phyloP scores from a whole-genome alignment of 129 eudicot genomes.

The Pulicaria dysenterica region DNA sequence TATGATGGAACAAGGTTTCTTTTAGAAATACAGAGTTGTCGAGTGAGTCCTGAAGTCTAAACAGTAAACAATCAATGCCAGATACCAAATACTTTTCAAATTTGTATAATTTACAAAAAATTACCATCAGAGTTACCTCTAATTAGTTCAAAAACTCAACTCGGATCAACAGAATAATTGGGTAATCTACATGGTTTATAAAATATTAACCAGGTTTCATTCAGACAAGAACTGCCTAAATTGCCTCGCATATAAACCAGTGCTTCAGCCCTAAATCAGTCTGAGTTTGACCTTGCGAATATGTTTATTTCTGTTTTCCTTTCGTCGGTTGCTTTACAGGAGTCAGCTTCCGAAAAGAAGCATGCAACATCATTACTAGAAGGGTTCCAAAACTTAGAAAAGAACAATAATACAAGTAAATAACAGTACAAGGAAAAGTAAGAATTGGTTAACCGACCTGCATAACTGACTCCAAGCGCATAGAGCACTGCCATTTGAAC shows the following conservation, averaged over 20 bases:
- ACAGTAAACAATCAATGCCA: too few species aligned
- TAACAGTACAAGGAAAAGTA: not conserved
- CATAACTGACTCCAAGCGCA: slow-evolving; percentile 69
- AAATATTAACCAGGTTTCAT: not conserved
- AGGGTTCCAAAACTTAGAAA: slow-evolving; percentile 14
- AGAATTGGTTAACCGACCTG: slow-evolving; percentile 47
- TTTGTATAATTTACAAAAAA: slow-evolving; percentile 23
- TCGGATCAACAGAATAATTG: slow-evolving; percentile 10
- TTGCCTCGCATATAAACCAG: slow-evolving; percentile 23
- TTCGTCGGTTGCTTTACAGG: slow-evolving; percentile 62
- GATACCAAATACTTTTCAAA: not conserved
- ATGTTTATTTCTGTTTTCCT: slow-evolving; percentile 49
- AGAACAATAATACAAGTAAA: not conserved
- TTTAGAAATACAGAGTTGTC: too few species aligned
- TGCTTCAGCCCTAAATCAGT: slow-evolving; percentile 20
- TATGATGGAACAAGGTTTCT: too few species aligned
- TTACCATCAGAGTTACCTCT: slow-evolving; percentile 22
- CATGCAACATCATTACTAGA: slow-evolving; percentile 80
- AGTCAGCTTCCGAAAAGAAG: slow-evolving; percentile 86
- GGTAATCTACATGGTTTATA: slow-evolving; percentile 5
- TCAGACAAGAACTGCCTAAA: slow-evolving; percentile 16
- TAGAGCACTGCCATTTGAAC: slow-evolving; percentile 75
- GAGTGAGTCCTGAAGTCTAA: too few species aligned
- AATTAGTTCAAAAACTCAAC: slow-evolving; percentile 3
- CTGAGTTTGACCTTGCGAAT: not conserved